phyloP scores from a whole-genome alignment of 1,284 basidiomycete species.

The Pascua sp. region DNA sequence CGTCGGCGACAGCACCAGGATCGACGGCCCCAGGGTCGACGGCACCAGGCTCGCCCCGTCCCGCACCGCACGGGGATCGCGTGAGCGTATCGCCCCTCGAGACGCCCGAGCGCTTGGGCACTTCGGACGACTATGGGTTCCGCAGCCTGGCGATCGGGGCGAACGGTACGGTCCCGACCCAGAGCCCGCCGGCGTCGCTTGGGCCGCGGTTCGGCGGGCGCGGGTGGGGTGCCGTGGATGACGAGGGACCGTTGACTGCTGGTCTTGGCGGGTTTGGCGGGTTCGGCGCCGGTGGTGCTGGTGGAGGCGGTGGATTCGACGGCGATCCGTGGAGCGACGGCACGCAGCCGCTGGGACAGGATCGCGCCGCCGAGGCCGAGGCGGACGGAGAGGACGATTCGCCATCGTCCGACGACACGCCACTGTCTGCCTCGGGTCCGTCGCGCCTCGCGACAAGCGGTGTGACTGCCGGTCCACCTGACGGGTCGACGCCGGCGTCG shows the following conservation, averaged over 20 bases:
- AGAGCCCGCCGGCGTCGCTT: background rate
- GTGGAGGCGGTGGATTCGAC: too few species aligned
- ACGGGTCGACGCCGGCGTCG: background rate
- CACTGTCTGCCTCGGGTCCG: slow-evolving; percentile 2
- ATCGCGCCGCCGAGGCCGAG: slow-evolving; percentile 6
- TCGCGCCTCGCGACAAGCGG: too few species aligned
- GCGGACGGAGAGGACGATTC: slow-evolving; percentile 1
- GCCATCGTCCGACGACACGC: slow-evolving; percentile 24
- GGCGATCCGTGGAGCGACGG: slow-evolving; percentile 8
- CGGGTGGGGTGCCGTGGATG: slow-evolving; percentile 21
- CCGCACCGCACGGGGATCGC: slow-evolving; percentile 22
- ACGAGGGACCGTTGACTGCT: slow-evolving; percentile 13
- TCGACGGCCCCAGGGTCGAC: too few species aligned
- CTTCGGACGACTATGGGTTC: slow-evolving; percentile 35
- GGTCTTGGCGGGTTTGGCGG: background rate
- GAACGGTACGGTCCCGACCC: slow-evolving; percentile 2
- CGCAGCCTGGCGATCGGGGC: slow-evolving; percentile 36
- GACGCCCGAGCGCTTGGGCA: slow-evolving; percentile 14
- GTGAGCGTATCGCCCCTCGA: slow-evolving; percentile 46
- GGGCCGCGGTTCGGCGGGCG: slow-evolving; percentile 8
- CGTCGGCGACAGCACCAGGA: too few species aligned
- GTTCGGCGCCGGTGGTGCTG: too few species aligned
- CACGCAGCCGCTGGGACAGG: slow-evolving; percentile 2
- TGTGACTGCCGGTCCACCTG: too few species aligned
- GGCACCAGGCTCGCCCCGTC: background rate